phyloP scores from a whole-genome alignment of 805 yeast genomes.

The Alloascoidea africana region DNA sequence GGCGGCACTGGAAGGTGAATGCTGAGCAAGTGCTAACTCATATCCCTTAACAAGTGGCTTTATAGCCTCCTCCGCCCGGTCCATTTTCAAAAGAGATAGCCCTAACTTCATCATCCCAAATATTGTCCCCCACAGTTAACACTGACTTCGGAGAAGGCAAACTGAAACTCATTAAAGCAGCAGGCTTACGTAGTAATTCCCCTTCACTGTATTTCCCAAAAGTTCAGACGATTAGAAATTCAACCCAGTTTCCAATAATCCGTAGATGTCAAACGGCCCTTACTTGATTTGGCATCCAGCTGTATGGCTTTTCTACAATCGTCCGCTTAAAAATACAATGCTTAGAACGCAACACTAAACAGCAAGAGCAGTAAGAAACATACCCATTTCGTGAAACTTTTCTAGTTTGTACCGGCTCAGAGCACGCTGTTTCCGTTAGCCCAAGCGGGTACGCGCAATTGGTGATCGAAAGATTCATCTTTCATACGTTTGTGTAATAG shows the following conservation, averaged over 20 bases:
- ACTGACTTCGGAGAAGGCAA: background rate
- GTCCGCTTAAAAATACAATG: conserved; percentile 4
- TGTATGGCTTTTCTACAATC: conserved; percentile 15
- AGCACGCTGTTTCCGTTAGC: conserved; percentile 9
- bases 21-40: conserved; percentile 11
- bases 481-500: conserved; percentile 3
- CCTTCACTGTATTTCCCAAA: conserved; percentile 14
- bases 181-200: conserved; percentile 10
- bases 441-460: background rate
- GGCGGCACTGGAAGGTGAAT: conserved; percentile 14
- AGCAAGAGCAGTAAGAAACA: too few species aligned
- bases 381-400: conserved; percentile 11
- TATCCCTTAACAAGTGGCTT: conserved; percentile 14
- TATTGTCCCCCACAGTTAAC: too few species aligned
- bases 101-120: conserved; percentile 11
- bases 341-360: too few species aligned
- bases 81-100: conserved; percentile 12
- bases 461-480: background rate
- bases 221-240: background rate
- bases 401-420: conserved; percentile 11
- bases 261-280: background rate
- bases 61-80: conserved; percentile 14
- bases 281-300: conserved; percentile 10
- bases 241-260: conserved; percentile 3
- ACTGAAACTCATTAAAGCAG: conserved; percentile 2